Conservation (phyloP, 1,139 yeast species). For the Cylindricascospora bacillispora region DNA sequence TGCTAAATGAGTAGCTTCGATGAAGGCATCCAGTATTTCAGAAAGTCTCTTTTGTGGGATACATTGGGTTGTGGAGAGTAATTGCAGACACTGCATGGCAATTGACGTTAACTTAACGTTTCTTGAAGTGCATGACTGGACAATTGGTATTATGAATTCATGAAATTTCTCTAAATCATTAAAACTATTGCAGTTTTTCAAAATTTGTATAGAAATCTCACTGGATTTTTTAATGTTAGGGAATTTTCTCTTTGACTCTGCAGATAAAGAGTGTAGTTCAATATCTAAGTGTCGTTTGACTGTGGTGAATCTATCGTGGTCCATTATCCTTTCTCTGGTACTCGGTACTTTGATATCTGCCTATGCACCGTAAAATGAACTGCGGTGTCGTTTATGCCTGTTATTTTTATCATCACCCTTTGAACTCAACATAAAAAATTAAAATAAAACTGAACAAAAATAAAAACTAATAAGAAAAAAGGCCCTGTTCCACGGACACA, state of each 20-base stretch:
- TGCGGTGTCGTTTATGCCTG: no score
- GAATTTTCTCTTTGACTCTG: constrained; percentile 62
- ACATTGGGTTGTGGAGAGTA: constrained; percentile 38
- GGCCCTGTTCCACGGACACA: no score
- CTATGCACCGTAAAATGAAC: no score
- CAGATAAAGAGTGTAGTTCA: constrained; percentile 47
- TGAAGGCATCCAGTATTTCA: constrained; percentile 49
- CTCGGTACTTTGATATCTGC: background rate
- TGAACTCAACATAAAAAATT: no score
- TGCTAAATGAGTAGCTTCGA: constrained; percentile 64
- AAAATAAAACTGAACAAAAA: no score
- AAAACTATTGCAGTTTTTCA: constrained; percentile 29
- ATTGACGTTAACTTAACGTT: constrained; percentile 62
- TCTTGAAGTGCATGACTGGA: constrained; percentile 59
- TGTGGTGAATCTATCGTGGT: constrained; percentile 5
- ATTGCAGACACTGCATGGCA: constrained; percentile 58
- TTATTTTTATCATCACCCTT: no score
- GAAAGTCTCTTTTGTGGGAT: constrained; percentile 42
- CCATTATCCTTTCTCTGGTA: constrained; percentile 11
- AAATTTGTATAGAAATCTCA: constrained; percentile 42
- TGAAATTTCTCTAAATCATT: constrained; percentile 27
- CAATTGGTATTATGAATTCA: constrained; percentile 54
- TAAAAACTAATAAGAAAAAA: no score
- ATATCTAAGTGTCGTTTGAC: constrained; percentile 34
- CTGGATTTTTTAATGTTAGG: constrained; percentile 54